A percentile compares a stretch with the other conserved stretches of the same genome.
phyloP scores from a whole-genome alignment of 306 rosid species.

The Trichosanthes truncata region DNA sequence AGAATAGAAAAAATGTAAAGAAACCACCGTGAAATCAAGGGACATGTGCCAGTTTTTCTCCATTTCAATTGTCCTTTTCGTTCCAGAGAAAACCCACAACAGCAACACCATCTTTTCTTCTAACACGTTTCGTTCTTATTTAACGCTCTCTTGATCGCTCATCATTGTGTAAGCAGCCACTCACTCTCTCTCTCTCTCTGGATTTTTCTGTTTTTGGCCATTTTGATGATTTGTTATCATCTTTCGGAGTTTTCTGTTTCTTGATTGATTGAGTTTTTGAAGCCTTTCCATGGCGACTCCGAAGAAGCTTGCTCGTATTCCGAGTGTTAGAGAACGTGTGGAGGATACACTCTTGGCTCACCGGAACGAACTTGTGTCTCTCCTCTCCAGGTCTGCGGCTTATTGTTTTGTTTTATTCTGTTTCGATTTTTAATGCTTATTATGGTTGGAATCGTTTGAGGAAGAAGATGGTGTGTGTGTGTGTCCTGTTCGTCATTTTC shows the following conservation, averaged over 20 bases:
- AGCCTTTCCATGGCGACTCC: conserved; percentile 31
- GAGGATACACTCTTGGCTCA: conserved; percentile 76
- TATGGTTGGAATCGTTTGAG: neutral
- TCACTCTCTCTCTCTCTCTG: too few relatives aligned
- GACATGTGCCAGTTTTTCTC: neutral
- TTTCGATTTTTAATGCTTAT: neutral
- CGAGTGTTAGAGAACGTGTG: conserved; percentile 71
- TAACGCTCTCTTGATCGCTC: neutral
- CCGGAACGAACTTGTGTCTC: conserved; percentile 77
- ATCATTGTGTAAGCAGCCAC: neutral
- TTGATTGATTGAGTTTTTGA: neutral
- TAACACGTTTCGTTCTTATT: neutral
- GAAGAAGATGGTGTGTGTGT: neutral
- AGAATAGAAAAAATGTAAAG: neutral
- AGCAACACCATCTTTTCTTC: neutral
- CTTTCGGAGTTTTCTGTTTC: neutral
- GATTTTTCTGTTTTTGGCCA: neutral
- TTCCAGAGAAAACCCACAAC: neutral
- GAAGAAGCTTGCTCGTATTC: conserved; percentile 47
- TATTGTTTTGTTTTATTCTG: neutral
- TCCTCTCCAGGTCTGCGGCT: conserved; percentile 62
- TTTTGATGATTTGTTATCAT: neutral
- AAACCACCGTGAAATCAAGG: neutral
- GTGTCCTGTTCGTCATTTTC: neutral
- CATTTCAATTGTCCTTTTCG: neutral